Evolutionary conservation across 305 asterid species (phyloP), one percentile per base, ranked within the genome.

Genomic region (Fraxinus greggii): DNA sequence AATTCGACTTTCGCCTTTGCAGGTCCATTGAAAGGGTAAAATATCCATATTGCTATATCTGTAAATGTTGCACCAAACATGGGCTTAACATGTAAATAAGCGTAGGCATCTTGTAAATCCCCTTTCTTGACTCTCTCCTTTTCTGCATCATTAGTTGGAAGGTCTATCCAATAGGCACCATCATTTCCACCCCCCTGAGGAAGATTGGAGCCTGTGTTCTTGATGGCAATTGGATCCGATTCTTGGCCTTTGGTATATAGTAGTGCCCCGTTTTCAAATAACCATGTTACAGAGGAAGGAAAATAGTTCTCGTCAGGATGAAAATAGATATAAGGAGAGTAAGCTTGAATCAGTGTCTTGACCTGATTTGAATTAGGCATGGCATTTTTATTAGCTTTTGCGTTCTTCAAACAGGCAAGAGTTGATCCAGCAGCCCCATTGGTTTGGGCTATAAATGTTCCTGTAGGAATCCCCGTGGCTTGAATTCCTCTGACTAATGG

Each of bases 11-110:
- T 93, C 0, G 92, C 97, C 82, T 76, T 88, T 0, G 97, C 94
- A 1, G 93, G 90, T 5, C 98, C 98, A 38, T 95, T 95, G 82
- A 91, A 95, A 36, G 98, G 98, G 92, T 93, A 93, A 56, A 92
- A 95, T 5, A 90, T 7, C 98, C 98, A 93, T 1, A 90, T 67
- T 0, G 89, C 93, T 2, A 95, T 35, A 35, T 95, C 98, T 0
- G 97, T 91, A 70, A 78, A 89, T 1, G 97, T 91, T 40, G 89
- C 97, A 2, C 97, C 98, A 35, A 87, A 82, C 93, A 88, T 87
- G 1, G 98, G 97, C 42, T 95, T 95, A 15, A 91, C 89, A 28
- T 93, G 98, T 79, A 88, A 4, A 59, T 95, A 95, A 13, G 86
- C 82, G 0, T 21, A 21, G 3, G 93, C 92, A 21, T 70, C 24